Percentiles rank a stretch among this genome's conserved stretches.
These are phyloP conservation scores for Piper betle DNA, from an alignment of 164 flowering plant species.

Conservation along the genomic window DNA sequence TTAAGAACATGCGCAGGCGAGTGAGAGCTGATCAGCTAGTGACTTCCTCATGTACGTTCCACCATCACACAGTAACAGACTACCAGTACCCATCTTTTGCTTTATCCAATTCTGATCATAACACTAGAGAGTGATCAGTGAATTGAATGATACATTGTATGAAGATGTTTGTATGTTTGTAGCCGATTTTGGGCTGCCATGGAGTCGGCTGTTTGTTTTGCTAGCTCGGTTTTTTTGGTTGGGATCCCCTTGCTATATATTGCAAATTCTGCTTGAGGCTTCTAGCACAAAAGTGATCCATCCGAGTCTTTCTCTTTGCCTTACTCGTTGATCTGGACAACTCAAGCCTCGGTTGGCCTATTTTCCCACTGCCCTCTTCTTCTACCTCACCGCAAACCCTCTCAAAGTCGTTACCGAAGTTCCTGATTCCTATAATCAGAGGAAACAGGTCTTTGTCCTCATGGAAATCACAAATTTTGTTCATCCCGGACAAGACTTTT, in stretches of 20 bases:
- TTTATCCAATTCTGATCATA: too few relatives aligned
- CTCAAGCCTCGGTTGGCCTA: too few relatives aligned
- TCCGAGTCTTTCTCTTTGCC: background rate
- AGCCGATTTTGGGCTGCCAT: too few relatives aligned
- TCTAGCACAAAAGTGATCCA: background rate
- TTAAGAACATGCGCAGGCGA: too few relatives aligned
- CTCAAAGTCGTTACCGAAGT: background rate
- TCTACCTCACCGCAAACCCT: background rate
- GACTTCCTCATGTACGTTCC: too few relatives aligned
- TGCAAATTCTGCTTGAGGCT: constrained; percentile 8
- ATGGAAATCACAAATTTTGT: background rate
- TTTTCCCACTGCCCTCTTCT: too few relatives aligned
- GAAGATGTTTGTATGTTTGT: too few relatives aligned
- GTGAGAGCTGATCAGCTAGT: too few relatives aligned
- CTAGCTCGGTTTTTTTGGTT: constrained; percentile 6
- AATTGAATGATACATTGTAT: too few relatives aligned
- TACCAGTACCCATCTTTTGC: too few relatives aligned
- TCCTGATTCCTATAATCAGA: background rate
- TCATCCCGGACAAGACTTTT: background rate
- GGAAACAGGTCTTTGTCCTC: background rate
- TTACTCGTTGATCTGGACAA: background rate
- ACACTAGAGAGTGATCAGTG: too few relatives aligned
- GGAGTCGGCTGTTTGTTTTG: background rate
- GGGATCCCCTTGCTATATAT: constrained; percentile 13
- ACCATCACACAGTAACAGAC: too few relatives aligned